These are phyloP conservation scores for Penicillium flavigenum DNA, from an alignment of 495 filamentous ascomycete genomes.

Conservation along the genomic window DNA sequence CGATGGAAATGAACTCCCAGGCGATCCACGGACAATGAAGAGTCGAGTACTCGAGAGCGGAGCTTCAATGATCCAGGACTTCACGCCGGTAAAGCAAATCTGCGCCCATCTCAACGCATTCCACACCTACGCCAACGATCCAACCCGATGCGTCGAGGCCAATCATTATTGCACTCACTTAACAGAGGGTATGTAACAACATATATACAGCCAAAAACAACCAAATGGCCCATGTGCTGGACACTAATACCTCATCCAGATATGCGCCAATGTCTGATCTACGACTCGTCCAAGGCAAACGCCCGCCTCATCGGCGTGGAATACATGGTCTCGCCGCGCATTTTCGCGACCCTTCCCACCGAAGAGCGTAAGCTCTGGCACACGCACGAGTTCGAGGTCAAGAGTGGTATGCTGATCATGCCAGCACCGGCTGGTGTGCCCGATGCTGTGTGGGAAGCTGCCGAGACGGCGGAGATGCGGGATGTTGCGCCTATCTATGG, in stretches of 20 bases:
- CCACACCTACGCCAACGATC: slow-evolving; percentile 74
- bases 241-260: slow-evolving; percentile 35
- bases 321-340: slow-evolving; percentile 79
- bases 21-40: slow-evolving; percentile 53
- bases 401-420: slow-evolving; percentile 84
- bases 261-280: slow-evolving; percentile 81
- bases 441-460: slow-evolving; percentile 62
- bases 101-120: slow-evolving; percentile 87
- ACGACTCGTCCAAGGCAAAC: slow-evolving; percentile 63
- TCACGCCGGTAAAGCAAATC: slow-evolving; percentile 70
- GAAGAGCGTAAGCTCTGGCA: slow-evolving; percentile 78
- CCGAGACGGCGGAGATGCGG: slow-evolving; percentile 79
- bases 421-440: slow-evolving; percentile 61
- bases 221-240: not conserved
- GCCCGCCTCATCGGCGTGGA: slow-evolving; percentile 83
- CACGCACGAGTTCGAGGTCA: slow-evolving; percentile 82
- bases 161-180: slow-evolving; percentile 87
- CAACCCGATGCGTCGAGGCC: slow-evolving; percentile 65
- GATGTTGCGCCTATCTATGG: slow-evolving; percentile 71
- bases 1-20: slow-evolving; percentile 42
- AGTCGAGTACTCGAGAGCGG: slow-evolving; percentile 65
- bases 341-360: slow-evolving; percentile 63
- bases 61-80: slow-evolving; percentile 62
- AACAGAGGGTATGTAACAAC: slow-evolving; percentile 53
- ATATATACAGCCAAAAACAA: not conserved